Conservation (phyloP, 2,329 filamentous ascomycete genomes). For the Macrophomina tecta region DNA sequence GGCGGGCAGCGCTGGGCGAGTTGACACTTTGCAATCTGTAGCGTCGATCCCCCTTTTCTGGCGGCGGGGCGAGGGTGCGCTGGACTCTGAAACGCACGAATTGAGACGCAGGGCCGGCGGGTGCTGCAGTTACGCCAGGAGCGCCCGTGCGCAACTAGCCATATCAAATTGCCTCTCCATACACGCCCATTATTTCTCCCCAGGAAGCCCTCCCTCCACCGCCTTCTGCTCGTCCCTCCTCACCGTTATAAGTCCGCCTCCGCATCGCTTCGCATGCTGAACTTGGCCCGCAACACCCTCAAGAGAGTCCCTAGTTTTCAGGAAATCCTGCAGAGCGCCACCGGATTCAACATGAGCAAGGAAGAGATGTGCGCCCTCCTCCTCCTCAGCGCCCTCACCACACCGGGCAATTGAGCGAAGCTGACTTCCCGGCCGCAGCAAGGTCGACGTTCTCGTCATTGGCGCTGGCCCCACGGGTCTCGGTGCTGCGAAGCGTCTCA, state of each 20-base stretch:
- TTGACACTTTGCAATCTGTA: constrained; percentile 28
- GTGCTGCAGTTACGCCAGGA: constrained; percentile 25
- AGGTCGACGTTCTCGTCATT: constrained; percentile 97
- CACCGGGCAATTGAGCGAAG: neutral
- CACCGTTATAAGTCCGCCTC: constrained; percentile 22
- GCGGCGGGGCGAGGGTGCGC: constrained; percentile 23
- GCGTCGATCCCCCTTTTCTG: constrained; percentile 30
- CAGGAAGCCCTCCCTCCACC: constrained; percentile 23
- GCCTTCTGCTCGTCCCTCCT: constrained; percentile 13
- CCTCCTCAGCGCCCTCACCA: constrained; percentile 31
- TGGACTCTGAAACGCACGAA: constrained; percentile 27
- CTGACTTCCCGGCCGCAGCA: constrained; percentile 58
- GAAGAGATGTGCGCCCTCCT: constrained; percentile 45
- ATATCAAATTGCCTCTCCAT: constrained; percentile 27
- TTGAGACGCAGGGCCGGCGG: constrained; percentile 25
- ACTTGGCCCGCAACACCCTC: constrained; percentile 46
- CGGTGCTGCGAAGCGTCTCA: constrained; percentile 95
- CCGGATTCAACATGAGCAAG: constrained; percentile 40
- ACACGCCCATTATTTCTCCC: constrained; percentile 24
- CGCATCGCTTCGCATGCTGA: constrained; percentile 38
- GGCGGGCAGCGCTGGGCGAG: constrained; percentile 19
- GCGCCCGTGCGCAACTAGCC: constrained; percentile 21
- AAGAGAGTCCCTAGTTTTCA: constrained; percentile 51
- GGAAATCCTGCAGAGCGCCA: constrained; percentile 44
- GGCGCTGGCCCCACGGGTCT: constrained; percentile 96